phyloP scores from a whole-genome alignment of 2,329 filamentous ascomycete species.

The Tolypocladium amazonense region DNA sequence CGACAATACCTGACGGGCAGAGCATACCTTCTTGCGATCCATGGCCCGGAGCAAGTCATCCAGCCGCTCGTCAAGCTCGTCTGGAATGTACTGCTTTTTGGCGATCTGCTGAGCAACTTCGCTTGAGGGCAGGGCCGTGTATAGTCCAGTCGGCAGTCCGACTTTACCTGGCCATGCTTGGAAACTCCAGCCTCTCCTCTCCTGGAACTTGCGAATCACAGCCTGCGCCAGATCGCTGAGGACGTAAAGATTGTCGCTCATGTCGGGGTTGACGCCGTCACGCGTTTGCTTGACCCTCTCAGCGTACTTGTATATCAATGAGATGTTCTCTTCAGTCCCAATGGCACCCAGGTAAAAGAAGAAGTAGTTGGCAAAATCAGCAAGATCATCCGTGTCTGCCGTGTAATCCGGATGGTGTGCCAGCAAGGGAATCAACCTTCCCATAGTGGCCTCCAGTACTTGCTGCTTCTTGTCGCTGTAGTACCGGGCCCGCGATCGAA shows the following conservation, averaged over 20 bases:
- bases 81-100: slow-evolving; percentile 72
- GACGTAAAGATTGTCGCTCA: slow-evolving; percentile 70
- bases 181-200: slow-evolving; percentile 75
- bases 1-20: neutral
- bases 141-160: slow-evolving; percentile 69
- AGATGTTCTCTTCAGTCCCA: slow-evolving; percentile 77
- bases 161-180: slow-evolving; percentile 75
- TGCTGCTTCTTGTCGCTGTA: slow-evolving; percentile 49
- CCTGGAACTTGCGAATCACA: slow-evolving; percentile 75
- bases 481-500: slow-evolving; percentile 65
- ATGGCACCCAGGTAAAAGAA: slow-evolving; percentile 79
- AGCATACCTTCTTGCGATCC: slow-evolving; percentile 60
- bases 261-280: slow-evolving; percentile 60
- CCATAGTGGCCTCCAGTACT: slow-evolving; percentile 71
- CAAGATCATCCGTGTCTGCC: slow-evolving; percentile 52
- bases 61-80: slow-evolving; percentile 63
- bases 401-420: slow-evolving; percentile 91
- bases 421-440: slow-evolving; percentile 74
- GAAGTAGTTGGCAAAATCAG: slow-evolving; percentile 80
- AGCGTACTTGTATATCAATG: slow-evolving; percentile 81
- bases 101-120: slow-evolving; percentile 75
- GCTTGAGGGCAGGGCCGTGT: slow-evolving; percentile 64
- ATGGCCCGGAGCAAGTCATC: slow-evolving; percentile 55
- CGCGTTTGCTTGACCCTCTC: slow-evolving; percentile 85
- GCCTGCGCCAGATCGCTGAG: slow-evolving; percentile 79